Evolutionary conservation across 1,284 basidiomycete genomes (phyloP), one percentile per base, ranked within the genome.

Genomic region (Melampsora larici-populina): DNA sequence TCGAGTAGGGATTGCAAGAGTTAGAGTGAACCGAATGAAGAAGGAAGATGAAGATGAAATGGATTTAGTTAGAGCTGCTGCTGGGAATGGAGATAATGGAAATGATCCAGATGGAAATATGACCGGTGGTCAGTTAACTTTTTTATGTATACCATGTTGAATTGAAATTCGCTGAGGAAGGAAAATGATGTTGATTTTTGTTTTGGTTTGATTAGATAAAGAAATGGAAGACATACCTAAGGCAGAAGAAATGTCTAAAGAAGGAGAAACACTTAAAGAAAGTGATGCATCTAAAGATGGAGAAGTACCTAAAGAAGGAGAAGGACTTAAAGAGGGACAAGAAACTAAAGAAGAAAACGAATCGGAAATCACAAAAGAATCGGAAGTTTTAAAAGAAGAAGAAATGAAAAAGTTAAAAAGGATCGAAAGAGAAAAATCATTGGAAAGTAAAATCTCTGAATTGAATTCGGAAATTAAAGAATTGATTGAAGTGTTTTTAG

Each of bases 31-130:
- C 0, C 87, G 86, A 1, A 84, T 95, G 80, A 88, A 90, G 82
- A 92, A 92, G 84, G 93, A 94, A 81, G 93, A 94, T 72, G 93
- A 94, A 81, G 91, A 70, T 70, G 55, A 70, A 70, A 60, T 67
- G 24, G 75, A 80, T 78, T 68, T 70, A 7, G 79, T 75, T 60
- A 67, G 79, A 66, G 79, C 79, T 49, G 79, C 79, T 40, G 79
- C 78, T 62, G 73, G 69, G 21, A 72, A 77, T 46, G 66, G 68
- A 68, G 69, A 70, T 33, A 48, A 31, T 67, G 55, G 18, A 62
- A 70, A 62, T 68, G 64, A 2, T 17, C 62, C 48, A 65, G 60
- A 63, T 68, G 67, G 72, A 40, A 55, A 79, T 55, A 18, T 48
- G 77, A 43, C 70, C 58, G 62, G 55, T 55, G 36, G 69, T 78